Evolutionary conservation across 371 early-diverging fungal genomes (phyloP), one percentile per base, ranked within the genome.

Genomic region (Mucor sp.): DNA sequence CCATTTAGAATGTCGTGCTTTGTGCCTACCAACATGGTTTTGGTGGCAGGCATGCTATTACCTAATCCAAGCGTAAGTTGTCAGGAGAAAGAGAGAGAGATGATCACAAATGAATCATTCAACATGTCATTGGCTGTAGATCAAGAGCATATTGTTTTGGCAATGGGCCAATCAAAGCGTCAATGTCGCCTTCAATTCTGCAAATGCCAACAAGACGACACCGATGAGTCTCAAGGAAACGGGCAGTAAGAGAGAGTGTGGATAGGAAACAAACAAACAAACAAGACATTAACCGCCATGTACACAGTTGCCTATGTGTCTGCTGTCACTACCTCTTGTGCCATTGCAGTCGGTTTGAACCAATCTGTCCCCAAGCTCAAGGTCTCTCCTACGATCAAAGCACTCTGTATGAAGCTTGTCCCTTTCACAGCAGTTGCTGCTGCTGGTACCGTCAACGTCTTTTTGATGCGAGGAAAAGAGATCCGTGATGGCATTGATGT

Each of bases 1-100:
- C 95, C 94, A 19, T 94, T 94, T 79, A 74, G 95, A 23, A 94
- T 94, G 95, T 84, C 92, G 0, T 85, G 83, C 44, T 94, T 92
- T 81, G 93, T 93, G 14, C 95, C 94, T 3, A 92, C 93, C 1
- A 94, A 94, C 74, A 79, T 94, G 76, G 65, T 90, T n/a, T 85
- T 94, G 35, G 87, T 91, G 14, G 91, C 89, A 35, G 92, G 92
- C 33, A 91, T 94, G 92, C 72, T 94, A 71, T 79, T 87, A 74
- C 92, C 93, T 35, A 93, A 92, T 67, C 93, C 93, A n/a, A 72
- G 90, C 35, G 89, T 91, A 80, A 65, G 71, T 39, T 41, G 3
- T 17, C 30, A 32, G 11, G n/a, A 48, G 48, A 53, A 35, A 1
- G 33, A 35, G 37, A 4, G 8, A 35, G 12, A 23, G 53, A 27